Percentiles rank a stretch among this genome's conserved stretches.
Evolutionary conservation across 164 flowering plant genomes (phyloP).

Genomic region (Umbilicus rupestris): DNA sequence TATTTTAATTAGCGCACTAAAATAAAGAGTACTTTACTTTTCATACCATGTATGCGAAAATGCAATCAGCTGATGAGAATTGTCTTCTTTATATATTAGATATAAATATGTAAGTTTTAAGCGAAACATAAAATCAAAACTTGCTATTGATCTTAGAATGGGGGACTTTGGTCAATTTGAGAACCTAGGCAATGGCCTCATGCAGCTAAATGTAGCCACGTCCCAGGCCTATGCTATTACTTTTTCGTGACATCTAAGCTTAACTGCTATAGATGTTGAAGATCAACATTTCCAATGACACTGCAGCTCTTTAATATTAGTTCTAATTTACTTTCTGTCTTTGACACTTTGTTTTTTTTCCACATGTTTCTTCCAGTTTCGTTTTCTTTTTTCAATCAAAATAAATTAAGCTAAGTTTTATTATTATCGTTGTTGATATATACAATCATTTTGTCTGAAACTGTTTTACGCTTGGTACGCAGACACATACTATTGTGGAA

Average conservation of each 20-base stretch:
- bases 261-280: background rate
- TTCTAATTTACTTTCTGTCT: background rate
- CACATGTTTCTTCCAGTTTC: background rate
- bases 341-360: background rate
- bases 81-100: too few relatives aligned
- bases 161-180: too few relatives aligned
- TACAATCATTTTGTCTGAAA: constrained; percentile 3
- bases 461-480: constrained; percentile 15
- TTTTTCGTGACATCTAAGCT: too few relatives aligned
- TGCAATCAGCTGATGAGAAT: too few relatives aligned
- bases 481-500: constrained; percentile 84
- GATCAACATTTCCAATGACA: background rate
- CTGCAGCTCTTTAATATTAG: background rate
- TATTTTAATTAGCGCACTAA: too few relatives aligned
- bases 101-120: too few relatives aligned
- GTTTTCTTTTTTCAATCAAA: background rate
- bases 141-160: too few relatives aligned
- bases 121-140: too few relatives aligned
- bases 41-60: too few relatives aligned
- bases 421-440: background rate
- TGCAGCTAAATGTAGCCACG: background rate
- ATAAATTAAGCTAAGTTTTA: background rate
- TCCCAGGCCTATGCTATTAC: background rate
- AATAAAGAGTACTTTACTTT: too few relatives aligned
- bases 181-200: too few relatives aligned